Evolutionary conservation across 139 green algal species (phyloP), one percentile per base, ranked within the genome.

Genomic region (Micractinium conductrix): DNA sequence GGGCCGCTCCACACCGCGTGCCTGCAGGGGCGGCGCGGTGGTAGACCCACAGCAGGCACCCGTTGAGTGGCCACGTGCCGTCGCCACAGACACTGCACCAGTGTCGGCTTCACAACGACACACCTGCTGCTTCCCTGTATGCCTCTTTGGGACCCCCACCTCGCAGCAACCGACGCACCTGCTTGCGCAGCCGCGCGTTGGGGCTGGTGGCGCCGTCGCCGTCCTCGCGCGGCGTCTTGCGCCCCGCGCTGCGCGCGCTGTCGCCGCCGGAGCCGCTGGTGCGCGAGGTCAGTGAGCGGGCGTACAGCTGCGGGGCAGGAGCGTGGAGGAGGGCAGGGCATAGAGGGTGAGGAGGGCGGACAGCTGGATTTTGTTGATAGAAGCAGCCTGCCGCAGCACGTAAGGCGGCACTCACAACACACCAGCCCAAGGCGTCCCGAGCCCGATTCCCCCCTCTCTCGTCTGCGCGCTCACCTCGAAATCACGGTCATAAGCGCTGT

Each of bases 151-250:
- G n/a, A n/a, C n/a, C n/a, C n/a, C n/a, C n/a, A n/a, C n/a, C n/a
- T n/a, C n/a, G n/a, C n/a, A n/a, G n/a, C n/a, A n/a, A n/a, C n/a
- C n/a, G n/a, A n/a, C 58, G 38, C 71, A 83, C 79, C 55, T 90
- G 86, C 70, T 90, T 90, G 43, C 86, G 65, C 37, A 84, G 74
- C 4, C 86, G 81, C 30, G 88, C 86, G 69, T 90, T 90, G 33
- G 86, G 86, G 65, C 76, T 86, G 48, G 55, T 60, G 24, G 75
- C 74, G 42, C 35, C 21, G 8, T 67, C 55, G 10, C 48, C 40
- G n/a, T 85, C 82, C 19, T 80, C 74, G 2, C 86, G 63, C 45
- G 86, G 86, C 55, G 86, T 90, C 65, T 90, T 90, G 69, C 86
- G 75, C 19, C 81, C 86, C 9, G 62, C 75, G 81, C 86, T 90